Conservation (phyloP, 108 stramenopile genomes). For the Schizochytrium sp. region DNA sequence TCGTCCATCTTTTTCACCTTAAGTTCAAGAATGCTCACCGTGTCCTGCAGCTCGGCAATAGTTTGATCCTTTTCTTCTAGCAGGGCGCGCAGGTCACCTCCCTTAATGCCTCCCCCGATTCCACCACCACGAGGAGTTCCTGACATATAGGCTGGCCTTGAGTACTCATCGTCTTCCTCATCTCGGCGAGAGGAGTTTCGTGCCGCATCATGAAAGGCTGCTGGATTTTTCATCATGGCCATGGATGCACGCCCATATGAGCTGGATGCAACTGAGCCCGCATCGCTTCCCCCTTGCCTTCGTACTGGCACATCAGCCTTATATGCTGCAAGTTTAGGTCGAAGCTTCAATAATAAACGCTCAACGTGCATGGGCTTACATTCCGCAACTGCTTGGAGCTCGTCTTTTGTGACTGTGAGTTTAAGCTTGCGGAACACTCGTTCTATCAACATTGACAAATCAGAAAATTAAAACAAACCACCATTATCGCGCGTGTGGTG, state of each 20-base stretch:
- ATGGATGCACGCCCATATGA: not conserved
- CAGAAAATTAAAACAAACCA: not conserved
- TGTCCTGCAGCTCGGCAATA: slow-evolving; percentile 77
- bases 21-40: slow-evolving; percentile 77
- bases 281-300: not conserved
- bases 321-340: slow-evolving; percentile 67
- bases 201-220: not conserved
- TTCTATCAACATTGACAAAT: not conserved
- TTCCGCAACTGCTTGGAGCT: slow-evolving; percentile 72
- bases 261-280: not conserved
- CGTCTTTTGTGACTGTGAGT: slow-evolving; percentile 56
- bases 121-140: not conserved
- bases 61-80: slow-evolving; percentile 69
- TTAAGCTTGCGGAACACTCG: slow-evolving; percentile 42
- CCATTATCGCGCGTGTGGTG: slow-evolving; percentile 64
- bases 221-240: not conserved
- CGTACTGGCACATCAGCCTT: not conserved
- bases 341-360: slow-evolving; percentile 68
- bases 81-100: slow-evolving; percentile 49
- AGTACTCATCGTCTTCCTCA: slow-evolving; percentile 54
- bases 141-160: not conserved
- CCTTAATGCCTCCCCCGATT: not conserved
- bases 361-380: slow-evolving; percentile 76
- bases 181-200: not conserved
- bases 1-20: slow-evolving; percentile 80